phyloP scores from a whole-genome alignment of 2,329 filamentous ascomycete species.

The Fusarium sp. region DNA sequence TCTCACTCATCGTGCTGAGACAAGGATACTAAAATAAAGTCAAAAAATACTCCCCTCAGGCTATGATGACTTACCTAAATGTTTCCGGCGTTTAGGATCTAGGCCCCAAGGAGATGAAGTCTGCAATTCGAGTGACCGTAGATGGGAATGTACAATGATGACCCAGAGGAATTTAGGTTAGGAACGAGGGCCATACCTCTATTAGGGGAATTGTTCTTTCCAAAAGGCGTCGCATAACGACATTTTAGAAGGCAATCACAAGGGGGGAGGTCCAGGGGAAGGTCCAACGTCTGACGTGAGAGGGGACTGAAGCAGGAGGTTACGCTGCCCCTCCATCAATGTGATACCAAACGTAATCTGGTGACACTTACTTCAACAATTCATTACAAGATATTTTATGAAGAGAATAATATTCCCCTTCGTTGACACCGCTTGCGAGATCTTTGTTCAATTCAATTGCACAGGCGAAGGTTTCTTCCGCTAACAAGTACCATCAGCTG shows the following conservation, averaged over 20 bases:
- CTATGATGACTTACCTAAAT: neutral
- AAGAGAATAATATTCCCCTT: no score
- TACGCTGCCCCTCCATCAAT: neutral
- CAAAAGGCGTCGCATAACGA: neutral
- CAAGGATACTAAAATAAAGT: neutral
- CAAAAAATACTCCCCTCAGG: neutral
- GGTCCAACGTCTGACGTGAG: neutral
- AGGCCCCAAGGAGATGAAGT: neutral
- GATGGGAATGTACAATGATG: neutral
- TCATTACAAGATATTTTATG: neutral
- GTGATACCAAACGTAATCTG: neutral
- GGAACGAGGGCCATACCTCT: neutral
- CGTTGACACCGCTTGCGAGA: no score
- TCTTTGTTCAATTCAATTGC: no score
- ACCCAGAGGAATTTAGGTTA: neutral
- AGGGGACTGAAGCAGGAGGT: neutral
- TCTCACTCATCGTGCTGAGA: neutral
- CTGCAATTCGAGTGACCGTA: neutral
- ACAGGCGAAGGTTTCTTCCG: neutral
- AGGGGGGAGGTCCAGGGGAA: neutral
- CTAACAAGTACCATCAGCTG: neutral
- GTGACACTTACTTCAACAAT: neutral
- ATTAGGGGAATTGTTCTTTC: neutral
- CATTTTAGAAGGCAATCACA: neutral
- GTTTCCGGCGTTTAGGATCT: neutral